Evolutionary conservation across 257 asterid genomes (phyloP).

Genomic region (Solanum okadae): DNA sequence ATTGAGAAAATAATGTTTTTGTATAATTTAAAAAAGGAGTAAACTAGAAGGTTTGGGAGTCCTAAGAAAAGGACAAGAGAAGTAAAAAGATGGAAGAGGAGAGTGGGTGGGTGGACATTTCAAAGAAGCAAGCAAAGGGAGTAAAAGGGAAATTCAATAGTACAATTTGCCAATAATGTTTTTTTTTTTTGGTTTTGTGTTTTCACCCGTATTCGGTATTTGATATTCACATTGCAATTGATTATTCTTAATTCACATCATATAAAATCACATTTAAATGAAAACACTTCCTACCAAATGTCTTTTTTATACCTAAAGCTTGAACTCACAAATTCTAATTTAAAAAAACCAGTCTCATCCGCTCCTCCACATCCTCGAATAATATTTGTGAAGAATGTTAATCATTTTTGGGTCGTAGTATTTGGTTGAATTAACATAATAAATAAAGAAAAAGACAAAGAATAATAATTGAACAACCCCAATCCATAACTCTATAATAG

Average conservation of each 20-base stretch:
- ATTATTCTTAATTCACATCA: background rate
- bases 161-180: background rate
- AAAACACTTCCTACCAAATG: background rate
- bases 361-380: too few species aligned
- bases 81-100: background rate
- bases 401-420: background rate
- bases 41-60: background rate
- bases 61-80: background rate
- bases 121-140: background rate
- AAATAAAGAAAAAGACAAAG: background rate
- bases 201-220: background rate
- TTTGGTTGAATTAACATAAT: background rate
- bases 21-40: too few species aligned
- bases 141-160: background rate
- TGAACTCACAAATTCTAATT: too few species aligned
- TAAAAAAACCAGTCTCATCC: too few species aligned
- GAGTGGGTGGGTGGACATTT: background rate
- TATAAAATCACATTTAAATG: too few species aligned
- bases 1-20: too few species aligned
- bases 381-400: background rate
- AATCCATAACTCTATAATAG: background rate
- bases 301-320: too few species aligned
- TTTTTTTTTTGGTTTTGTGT: too few species aligned
- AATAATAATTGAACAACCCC: background rate
- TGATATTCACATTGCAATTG: too few species aligned